Conservation (phyloP, 164 flowering plant species). For the Taxillus chinensis region DNA sequence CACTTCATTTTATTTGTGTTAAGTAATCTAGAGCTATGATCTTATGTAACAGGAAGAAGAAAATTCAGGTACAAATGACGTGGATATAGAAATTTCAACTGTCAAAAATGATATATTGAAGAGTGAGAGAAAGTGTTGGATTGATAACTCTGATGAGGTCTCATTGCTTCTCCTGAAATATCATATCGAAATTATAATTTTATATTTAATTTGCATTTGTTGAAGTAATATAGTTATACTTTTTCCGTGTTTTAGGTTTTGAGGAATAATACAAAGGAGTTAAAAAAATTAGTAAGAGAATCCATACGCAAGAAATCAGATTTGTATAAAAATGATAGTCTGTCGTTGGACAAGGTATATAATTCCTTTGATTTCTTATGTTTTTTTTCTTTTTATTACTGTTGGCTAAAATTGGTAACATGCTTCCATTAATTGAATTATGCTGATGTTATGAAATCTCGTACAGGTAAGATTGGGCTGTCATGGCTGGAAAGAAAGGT, state of each 20-base stretch:
- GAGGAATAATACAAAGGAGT: slow-evolving; percentile 22
- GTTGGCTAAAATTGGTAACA: not conserved
- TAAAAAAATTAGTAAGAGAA: slow-evolving; percentile 18
- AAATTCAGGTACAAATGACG: not conserved
- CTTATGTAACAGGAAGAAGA: not conserved
- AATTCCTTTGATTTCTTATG: not conserved
- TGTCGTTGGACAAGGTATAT: slow-evolving; percentile 19
- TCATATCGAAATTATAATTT: not conserved
- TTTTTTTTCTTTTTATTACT: too few species aligned
- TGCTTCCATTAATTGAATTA: not conserved
- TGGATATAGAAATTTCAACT: not conserved
- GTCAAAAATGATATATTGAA: not conserved
- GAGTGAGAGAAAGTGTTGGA: not conserved
- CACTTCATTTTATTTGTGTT: not conserved
- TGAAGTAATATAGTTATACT: not conserved
- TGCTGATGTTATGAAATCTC: not conserved
- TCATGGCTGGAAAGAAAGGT: slow-evolving; percentile 32
- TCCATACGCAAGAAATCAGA: slow-evolving; percentile 16
- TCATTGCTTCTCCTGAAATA: not conserved
- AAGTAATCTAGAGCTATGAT: not conserved
- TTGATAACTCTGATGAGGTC: slow-evolving; percentile 1
- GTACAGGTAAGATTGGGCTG: slow-evolving; percentile 27
- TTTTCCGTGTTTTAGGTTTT: slow-evolving; percentile 5
- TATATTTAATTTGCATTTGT: not conserved
- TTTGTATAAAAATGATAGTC: slow-evolving; percentile 17